Evolutionary conservation across 352 stramenopile species (phyloP).

Genomic region (Phytophthora sojae): DNA sequence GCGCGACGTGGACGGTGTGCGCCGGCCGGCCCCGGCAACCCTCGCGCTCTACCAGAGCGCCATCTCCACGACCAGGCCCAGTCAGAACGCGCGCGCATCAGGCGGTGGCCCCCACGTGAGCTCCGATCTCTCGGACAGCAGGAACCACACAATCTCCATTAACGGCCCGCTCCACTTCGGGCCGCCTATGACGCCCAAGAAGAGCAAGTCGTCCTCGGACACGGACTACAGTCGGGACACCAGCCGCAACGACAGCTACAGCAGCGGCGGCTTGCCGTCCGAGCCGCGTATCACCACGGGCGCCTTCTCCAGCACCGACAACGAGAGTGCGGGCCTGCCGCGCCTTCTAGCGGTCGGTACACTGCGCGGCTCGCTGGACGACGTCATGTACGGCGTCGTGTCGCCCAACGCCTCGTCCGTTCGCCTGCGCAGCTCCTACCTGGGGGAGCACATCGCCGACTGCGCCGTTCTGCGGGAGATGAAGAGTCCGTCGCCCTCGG

Average conservation of each 20-base stretch:
- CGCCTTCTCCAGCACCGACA: conserved; percentile 20
- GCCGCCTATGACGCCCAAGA: conserved; percentile 19
- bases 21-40: conserved; percentile 20
- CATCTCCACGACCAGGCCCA: conserved; percentile 33
- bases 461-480: conserved; percentile 54
- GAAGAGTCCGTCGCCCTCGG: conserved; percentile 41
- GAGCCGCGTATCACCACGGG: conserved; percentile 37
- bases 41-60: conserved; percentile 38
- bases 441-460: conserved; percentile 60
- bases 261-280: conserved; percentile 20
- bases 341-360: conserved; percentile 51
- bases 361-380: conserved; percentile 52
- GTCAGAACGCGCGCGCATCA: conserved; percentile 21
- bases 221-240: conserved; percentile 32
- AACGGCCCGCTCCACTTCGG: conserved; percentile 19
- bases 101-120: conserved; percentile 10
- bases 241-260: conserved; percentile 34
- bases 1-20: conserved; percentile 28
- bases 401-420: conserved; percentile 45
- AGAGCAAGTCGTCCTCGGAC: conserved; percentile 14
- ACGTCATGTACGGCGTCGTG: conserved; percentile 70
- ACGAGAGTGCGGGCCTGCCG: conserved; percentile 36
- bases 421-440: conserved; percentile 55
- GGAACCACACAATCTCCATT: conserved; percentile 18
- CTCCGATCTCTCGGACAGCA: conserved; percentile 24